A percentile compares a stretch with the other conserved stretches of the same genome.
These are phyloP conservation scores for Diospyros lotus DNA, from an alignment of 148 eudicot genomes.

Conservation along the genomic window DNA sequence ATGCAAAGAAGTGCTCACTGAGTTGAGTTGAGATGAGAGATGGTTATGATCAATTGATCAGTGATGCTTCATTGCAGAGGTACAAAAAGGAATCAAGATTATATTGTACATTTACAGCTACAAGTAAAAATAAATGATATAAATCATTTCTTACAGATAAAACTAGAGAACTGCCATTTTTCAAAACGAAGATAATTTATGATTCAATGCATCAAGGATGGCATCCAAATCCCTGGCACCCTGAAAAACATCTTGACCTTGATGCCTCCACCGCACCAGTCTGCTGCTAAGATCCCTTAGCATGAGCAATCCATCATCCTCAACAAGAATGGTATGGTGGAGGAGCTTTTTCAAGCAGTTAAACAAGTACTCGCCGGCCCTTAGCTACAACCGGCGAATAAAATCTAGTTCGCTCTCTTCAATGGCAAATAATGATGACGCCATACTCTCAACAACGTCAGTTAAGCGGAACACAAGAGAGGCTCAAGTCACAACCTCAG, in stretches of 20 bases:
- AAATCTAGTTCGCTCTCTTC: constrained; percentile 37
- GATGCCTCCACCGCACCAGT: constrained; percentile 33
- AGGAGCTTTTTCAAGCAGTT: constrained; percentile 40
- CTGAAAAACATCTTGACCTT: constrained; percentile 24
- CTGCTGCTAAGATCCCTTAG: constrained; percentile 33
- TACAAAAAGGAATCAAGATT: neutral
- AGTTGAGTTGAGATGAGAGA: neutral
- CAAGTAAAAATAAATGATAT: neutral
- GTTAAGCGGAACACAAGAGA: constrained; percentile 33
- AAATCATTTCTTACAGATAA: neutral
- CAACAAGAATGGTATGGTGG: neutral
- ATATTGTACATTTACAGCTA: neutral
- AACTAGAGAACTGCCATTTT: neutral
- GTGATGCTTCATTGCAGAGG: neutral
- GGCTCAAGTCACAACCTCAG: constrained; percentile 42
- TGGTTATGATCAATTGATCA: neutral
- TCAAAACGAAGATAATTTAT: neutral
- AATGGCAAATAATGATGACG: constrained; percentile 32
- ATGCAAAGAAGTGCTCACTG: neutral
- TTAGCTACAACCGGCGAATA: constrained; percentile 30
- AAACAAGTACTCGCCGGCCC: constrained; percentile 32
- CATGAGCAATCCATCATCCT: constrained; percentile 10
- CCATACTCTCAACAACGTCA: constrained; percentile 39
- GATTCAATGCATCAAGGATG: constrained; percentile 15
- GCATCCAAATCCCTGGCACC: constrained; percentile 29